Evolutionary conservation across 345 rosid genomes (phyloP), one percentile per base, ranked within the genome.

Genomic region (Hypericum perforatum): DNA sequence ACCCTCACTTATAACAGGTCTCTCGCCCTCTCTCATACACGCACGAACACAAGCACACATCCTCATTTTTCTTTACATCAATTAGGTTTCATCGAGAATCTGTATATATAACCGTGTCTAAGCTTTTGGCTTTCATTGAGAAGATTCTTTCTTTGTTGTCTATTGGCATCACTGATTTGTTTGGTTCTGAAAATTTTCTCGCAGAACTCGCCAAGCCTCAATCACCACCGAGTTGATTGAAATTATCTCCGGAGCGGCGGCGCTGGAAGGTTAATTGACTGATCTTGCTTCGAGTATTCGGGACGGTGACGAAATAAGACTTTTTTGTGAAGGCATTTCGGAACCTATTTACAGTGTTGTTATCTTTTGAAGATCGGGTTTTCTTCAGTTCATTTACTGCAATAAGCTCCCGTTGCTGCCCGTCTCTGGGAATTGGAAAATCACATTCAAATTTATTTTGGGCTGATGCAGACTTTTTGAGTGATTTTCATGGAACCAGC

Each of bases 141-240:
- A 22, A 22, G 32, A 22, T 22, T 22, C 32, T 22, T 4, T 22
- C 32, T 22, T 22, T 22, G 32, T 22, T 22, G 32, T 22, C 32
- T 22, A 22, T 22, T 22, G 32, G 32, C 32, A 22, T 22, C 32
- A 22, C 32, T 22, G 32, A 22, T 22, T 22, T 22, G 32, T 22
- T 22, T 22, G 32, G 2, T 22, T 22, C 4, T 4, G 1, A 4
- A 22, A 22, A 22, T 1, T 58, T 61, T 61, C 39, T 53, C 54
- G 11, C 80, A 92, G 96, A 71, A 92, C 98, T 63, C 98, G 98
- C 56, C 98, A 92, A 85, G 98, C 98, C 42, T 71, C 98, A 2
- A 92, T 92, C 60, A 92, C 98, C 38, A 92, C 98, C 0, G 98
- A 92, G 67, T 74, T 92, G 82, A 92, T 68, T 61, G 98, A 92